A percentile compares a stretch with the other conserved stretches of the same genome.
phyloP scores from a whole-genome alignment of 2,329 filamentous ascomycete genomes.

The Aspergillus quadrilineatus region DNA sequence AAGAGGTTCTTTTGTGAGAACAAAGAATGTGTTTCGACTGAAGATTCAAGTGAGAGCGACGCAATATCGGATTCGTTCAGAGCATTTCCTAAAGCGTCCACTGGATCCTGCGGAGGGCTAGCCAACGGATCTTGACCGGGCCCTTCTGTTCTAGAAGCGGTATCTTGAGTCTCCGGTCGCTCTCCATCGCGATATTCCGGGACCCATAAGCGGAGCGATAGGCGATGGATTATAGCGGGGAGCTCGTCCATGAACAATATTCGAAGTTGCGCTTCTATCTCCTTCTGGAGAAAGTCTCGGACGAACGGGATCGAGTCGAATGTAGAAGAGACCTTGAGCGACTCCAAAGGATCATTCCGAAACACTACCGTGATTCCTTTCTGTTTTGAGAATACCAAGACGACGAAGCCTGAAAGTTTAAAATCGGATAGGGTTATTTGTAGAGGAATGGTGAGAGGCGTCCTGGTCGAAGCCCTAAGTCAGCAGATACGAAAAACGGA shows the following conservation, averaged over 20 bases:
- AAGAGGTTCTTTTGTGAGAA: constrained; percentile 95
- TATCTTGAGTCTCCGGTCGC: constrained; percentile 53
- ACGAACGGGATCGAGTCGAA: constrained; percentile 99
- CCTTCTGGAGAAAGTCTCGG: constrained; percentile 91
- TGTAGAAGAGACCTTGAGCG: constrained; percentile 95
- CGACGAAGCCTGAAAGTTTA: constrained; percentile 93
- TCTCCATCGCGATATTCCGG: constrained; percentile 76
- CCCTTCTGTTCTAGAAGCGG: constrained; percentile 56
- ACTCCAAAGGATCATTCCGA: constrained; percentile 95
- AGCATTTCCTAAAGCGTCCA: constrained; percentile 75
- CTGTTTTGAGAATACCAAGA: constrained; percentile 94
- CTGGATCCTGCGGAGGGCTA: constrained; percentile 75
- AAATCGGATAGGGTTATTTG: constrained; percentile 96
- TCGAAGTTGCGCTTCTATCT: constrained; percentile 89
- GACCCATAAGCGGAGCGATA: constrained; percentile 86
- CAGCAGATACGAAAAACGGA: constrained; percentile 3
- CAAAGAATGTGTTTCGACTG: constrained; percentile 77
- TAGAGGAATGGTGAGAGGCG: constrained; percentile 91
- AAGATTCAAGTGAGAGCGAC: constrained; percentile 73
- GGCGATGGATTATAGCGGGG: constrained; percentile 89
- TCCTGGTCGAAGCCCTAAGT: constrained; percentile 40
- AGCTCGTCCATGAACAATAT: constrained; percentile 97
- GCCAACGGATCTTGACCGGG: constrained; percentile 75
- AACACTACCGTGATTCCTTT: constrained; percentile 97
- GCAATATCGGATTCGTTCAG: constrained; percentile 74